Base-by-base conservation (phyloP, 2,329 filamentous ascomycete species). In the Fusarium fujikuroi region DNA sequence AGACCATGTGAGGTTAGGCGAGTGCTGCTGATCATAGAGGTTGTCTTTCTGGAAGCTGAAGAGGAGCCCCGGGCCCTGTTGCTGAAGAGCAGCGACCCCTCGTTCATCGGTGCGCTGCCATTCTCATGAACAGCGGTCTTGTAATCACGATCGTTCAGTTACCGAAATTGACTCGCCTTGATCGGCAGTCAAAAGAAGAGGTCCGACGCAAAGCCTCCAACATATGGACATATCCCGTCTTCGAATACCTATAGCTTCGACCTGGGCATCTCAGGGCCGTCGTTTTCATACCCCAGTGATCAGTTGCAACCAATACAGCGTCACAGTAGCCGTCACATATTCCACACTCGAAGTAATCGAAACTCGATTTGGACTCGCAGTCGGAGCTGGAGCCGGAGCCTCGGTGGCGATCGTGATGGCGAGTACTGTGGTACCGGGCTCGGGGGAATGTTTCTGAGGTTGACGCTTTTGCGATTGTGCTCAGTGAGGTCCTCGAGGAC, bases 401-500 rank as follows among this genome's bases (percentile, higher is more conserved):
- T 15, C 6, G 12, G 39, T 40, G 39, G 3, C 39, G 39, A 28
- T 14, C 2, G 8, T 5, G 7, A 9, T 0, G 43, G 18, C 0
- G 11, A 11, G 16, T 44, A 25, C 16, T 9, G 5, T 11, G 11
- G 16, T 14, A 19, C 5, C 25, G 42, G 10, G 43, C 19, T 44
- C 7, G 16, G 23, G 23, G 21, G 4, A n/a, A 9, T 44, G 16
- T 19, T 11, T 25, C 43, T 25, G 5, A 8, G 3, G 1, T 0
- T 25, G 11, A 15, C 1, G 16, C 9, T 46, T 28, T 28, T 5
- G 23, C 9, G 8, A 2, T 19, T 1, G 11, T 7, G 16, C 43
- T 7, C 8, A 19, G 18, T 19, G 5, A 0, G 0, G 11, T 2
- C 11, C 8, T 28, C 9, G 23, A 19, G 1, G 5, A 9, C 3